Evolutionary conservation across 1,284 basidiomycete species (phyloP), one percentile per base, ranked within the genome.

Genomic region (Leccinum pachyderme): DNA sequence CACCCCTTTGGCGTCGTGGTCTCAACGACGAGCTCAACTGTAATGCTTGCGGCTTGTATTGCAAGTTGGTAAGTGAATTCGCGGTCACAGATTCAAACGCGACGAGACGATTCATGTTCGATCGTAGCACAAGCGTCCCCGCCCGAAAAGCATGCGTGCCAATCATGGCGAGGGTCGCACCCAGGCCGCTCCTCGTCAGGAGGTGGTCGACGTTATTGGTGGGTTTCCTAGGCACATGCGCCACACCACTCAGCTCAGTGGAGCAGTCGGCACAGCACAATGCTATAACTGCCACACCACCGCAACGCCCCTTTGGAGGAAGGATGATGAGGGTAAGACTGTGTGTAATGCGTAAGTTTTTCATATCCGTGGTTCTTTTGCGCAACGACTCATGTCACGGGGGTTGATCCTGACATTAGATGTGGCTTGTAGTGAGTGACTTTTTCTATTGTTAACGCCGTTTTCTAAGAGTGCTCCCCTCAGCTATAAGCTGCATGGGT

Each of bases 221-320:
- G 68, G 57, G 75, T 73, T 54, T 45, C 66, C 57, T 64, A 60
- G 61, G 61, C 57, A 61, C 59, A 60, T 58, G 53, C 52, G 62
- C 52, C 57, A 53, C 57, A 61, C 61, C 48, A 57, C 55, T 59
- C 60, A 65, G 61, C 65, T 64, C 65, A 61, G 63, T 54, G 59
- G 66, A 51, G 62, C 62, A 60, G 62, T 61, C 52, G 69, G 69
- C 49, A 61, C 72, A 77, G 89, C 88, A 5, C 87, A 90, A 76
- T 94, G 91, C 75, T 91, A 89, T 73, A 93, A 93, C 67, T 94
- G 91, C 74, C 87, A 91, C 64, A 94, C 91, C 22, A 93, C 89
- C 4, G 89, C 91, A 25, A 93, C 92, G 5, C 91, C 91, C 22
- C 80, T 94, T 35, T 94, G 91, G 91, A 80, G 92, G 61, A 93